These are phyloP conservation scores for Thalia dealbata DNA, from an alignment of 176 grass and related monocot species.

Conservation along the genomic window DNA sequence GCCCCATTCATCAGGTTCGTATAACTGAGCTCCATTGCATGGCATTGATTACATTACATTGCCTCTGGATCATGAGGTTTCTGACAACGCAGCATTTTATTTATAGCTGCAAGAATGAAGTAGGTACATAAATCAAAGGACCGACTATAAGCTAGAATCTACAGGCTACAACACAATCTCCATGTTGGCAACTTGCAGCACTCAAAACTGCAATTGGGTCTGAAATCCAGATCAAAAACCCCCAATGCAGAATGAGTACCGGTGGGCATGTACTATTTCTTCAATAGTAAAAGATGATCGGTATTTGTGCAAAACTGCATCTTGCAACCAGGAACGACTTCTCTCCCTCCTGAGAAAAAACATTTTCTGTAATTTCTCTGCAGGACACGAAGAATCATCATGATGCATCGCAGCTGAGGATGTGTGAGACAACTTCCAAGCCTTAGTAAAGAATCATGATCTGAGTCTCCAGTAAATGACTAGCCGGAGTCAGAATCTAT, in stretches of 20 bases:
- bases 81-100: background rate
- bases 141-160: background rate
- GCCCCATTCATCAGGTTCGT: no score
- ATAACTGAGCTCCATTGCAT: background rate
- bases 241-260: background rate
- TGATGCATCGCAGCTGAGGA: background rate
- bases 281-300: background rate
- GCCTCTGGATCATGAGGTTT: background rate
- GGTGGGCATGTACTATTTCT: background rate
- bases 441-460: background rate
- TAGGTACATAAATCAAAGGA: background rate
- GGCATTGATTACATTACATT: background rate
- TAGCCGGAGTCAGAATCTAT: constrained; percentile 83
- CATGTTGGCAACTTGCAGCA: background rate
- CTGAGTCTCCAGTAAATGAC: constrained; percentile 3
- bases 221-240: background rate
- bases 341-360: background rate
- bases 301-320: background rate
- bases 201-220: background rate
- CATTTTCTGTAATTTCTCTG: background rate
- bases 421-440: background rate
- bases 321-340: background rate
- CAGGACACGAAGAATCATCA: background rate
- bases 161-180: background rate
- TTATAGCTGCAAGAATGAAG: background rate